Conservation (phyloP, 2,329 filamentous ascomycete genomes). For the Exophiala aquamarina region DNA sequence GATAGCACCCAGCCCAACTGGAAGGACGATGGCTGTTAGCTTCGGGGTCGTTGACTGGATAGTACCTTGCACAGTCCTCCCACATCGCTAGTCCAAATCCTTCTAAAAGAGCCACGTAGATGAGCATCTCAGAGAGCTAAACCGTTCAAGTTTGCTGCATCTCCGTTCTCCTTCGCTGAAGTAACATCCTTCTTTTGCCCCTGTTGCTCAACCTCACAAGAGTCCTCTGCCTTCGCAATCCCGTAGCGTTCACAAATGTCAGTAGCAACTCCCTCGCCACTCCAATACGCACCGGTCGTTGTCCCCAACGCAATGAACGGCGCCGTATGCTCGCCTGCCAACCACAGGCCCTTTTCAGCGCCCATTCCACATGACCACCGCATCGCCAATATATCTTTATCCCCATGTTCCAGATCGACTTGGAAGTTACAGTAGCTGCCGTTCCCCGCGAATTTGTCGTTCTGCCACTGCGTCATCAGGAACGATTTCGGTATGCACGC, state of each 20-base stretch:
- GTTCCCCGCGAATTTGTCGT: constrained; percentile 75
- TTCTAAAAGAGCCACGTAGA: background rate
- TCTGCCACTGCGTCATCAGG: constrained; percentile 74
- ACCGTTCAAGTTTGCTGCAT: constrained; percentile 18
- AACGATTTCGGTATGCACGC: constrained; percentile 64
- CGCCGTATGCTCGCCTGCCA: constrained; percentile 87
- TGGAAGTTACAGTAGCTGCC: constrained; percentile 88
- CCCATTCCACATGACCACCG: constrained; percentile 45
- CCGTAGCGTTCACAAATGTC: constrained; percentile 39
- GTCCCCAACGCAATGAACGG: constrained; percentile 88
- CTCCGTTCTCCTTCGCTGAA: background rate
- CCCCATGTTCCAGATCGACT: constrained; percentile 67
- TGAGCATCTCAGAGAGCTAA: constrained; percentile 28
- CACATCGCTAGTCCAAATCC: too few relatives aligned
- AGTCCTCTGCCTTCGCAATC: constrained; percentile 9
- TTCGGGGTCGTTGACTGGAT: too few relatives aligned
- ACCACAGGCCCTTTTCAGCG: constrained; percentile 64
- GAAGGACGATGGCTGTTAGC: too few relatives aligned
- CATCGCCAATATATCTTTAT: constrained; percentile 67
- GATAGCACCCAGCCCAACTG: too few relatives aligned
- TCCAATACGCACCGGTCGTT: constrained; percentile 88
- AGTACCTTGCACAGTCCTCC: too few relatives aligned
- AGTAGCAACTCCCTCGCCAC: constrained; percentile 73
- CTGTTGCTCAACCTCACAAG: background rate
- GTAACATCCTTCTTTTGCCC: constrained; percentile 10